Conservation (phyloP, 306 rosid species). For the Canavalia gladiata region DNA sequence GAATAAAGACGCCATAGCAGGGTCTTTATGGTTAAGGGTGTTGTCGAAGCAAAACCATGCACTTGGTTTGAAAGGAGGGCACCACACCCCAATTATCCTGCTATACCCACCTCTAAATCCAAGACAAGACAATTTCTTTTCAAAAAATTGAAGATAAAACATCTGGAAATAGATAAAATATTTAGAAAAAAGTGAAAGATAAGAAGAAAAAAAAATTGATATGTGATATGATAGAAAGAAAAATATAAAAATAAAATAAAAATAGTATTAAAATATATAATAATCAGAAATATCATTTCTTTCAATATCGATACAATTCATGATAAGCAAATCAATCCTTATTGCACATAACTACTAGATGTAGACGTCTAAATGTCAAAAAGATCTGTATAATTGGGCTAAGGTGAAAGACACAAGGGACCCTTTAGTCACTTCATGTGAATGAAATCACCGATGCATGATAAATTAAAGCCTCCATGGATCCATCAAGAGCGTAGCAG, state of each 20-base stretch:
- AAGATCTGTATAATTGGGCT: conserved; percentile 39
- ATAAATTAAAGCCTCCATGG: not conserved
- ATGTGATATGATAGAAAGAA: too few species aligned
- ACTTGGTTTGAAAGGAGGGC: conserved; percentile 41
- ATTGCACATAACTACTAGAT: conserved; percentile 52
- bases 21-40: conserved; percentile 54
- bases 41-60: conserved; percentile 53
- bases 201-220: too few species aligned
- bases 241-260: too few species aligned
- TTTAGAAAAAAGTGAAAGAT: too few species aligned
- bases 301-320: not conserved
- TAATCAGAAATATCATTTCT: too few species aligned
- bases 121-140: conserved; percentile 27
- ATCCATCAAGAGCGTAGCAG: not conserved
- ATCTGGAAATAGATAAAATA: too few species aligned
- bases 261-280: too few species aligned
- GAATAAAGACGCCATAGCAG: conserved; percentile 52
- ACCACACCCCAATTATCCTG: conserved; percentile 17
- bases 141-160: not conserved
- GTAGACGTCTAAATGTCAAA: conserved; percentile 29
- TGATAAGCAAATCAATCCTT: conserved; percentile 39
- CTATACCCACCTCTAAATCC: conserved; percentile 6
- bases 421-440: conserved; percentile 37
- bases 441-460: conserved; percentile 26
- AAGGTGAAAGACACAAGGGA: conserved; percentile 23